Conservation (phyloP, 2,329 filamentous ascomycete genomes). For the Curvularia spicifera region DNA sequence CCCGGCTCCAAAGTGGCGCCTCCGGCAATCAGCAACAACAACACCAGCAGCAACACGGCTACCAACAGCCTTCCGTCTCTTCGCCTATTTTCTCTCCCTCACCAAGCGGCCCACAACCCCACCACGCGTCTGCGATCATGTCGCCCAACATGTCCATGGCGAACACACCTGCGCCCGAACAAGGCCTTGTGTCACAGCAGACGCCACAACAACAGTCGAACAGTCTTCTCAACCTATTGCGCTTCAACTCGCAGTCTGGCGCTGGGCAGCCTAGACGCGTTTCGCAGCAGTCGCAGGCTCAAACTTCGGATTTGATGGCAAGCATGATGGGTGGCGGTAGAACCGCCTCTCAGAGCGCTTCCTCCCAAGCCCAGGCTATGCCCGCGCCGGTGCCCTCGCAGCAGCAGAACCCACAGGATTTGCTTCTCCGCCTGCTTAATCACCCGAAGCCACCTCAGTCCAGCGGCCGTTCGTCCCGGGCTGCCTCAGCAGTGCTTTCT, state of each 20-base stretch:
- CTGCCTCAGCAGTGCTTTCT: slow-evolving; percentile 37
- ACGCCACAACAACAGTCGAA: slow-evolving; percentile 53
- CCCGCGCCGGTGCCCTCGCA: slow-evolving; percentile 48
- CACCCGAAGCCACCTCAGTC: slow-evolving; percentile 63
- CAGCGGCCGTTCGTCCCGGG: slow-evolving; percentile 35
- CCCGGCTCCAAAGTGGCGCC: slow-evolving; percentile 50
- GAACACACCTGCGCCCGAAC: slow-evolving; percentile 51
- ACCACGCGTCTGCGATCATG: slow-evolving; percentile 64
- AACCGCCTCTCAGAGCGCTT: slow-evolving; percentile 41
- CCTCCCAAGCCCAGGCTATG: slow-evolving; percentile 36
- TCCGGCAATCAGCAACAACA: slow-evolving; percentile 32
- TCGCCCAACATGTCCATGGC: slow-evolving; percentile 61
- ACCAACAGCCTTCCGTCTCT: slow-evolving; percentile 63
- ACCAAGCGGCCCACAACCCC: slow-evolving; percentile 60
- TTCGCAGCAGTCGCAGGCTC: slow-evolving; percentile 53
- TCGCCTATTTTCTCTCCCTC: slow-evolving; percentile 65
- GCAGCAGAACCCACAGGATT: slow-evolving; percentile 71
- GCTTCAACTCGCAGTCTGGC: slow-evolving; percentile 62
- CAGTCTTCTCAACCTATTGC: slow-evolving; percentile 69
- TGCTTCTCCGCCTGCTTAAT: slow-evolving; percentile 84
- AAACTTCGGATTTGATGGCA: slow-evolving; percentile 64
- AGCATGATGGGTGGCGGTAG: slow-evolving; percentile 59
- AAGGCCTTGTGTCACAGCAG: slow-evolving; percentile 52
- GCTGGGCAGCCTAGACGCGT: slow-evolving; percentile 46
- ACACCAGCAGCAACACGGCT: slow-evolving; percentile 32